Percentiles rank a stretch among this genome's conserved stretches.
Conservation (phyloP, 495 filamentous ascomycete genomes). For the Neurospora tetrasperma region DNA sequence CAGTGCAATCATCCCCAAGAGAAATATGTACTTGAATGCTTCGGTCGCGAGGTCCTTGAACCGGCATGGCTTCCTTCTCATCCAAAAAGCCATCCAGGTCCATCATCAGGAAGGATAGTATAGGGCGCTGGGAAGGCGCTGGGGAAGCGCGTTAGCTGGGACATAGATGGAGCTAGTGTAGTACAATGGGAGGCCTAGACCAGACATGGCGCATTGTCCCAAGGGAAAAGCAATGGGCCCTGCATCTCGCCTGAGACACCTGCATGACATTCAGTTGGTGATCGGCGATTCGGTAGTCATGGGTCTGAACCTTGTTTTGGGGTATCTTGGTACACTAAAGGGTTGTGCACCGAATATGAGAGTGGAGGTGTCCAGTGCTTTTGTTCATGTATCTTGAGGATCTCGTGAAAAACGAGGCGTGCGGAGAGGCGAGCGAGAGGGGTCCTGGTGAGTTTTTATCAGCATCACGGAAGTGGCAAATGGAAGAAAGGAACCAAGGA, state of each 20-base stretch:
- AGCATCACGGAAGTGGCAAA: not conserved
- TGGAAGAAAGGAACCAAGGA: not conserved
- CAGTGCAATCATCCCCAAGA: no score
- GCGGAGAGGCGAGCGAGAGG: not conserved
- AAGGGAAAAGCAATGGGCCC: not conserved
- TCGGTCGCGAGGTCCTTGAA: not conserved
- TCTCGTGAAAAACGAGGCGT: not conserved
- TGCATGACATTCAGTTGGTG: not conserved
- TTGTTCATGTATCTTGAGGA: not conserved
- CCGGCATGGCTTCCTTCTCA: not conserved
- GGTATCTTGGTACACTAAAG: not conserved
- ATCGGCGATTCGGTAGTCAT: not conserved
- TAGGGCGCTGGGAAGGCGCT: no score
- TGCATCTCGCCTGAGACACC: not conserved
- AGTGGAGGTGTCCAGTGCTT: not conserved
- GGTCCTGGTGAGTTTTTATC: not conserved
- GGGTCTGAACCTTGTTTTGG: not conserved
- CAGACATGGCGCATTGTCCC: no score
- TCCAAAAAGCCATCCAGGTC: not conserved
- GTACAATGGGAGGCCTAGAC: no score
- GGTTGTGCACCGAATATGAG: not conserved
- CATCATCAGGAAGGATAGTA: not conserved
- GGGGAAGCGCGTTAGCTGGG: no score
- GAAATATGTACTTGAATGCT: not conserved
- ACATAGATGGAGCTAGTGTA: no score